phyloP scores from a whole-genome alignment of 768 basidiomycete species.

The Trametes maxima region DNA sequence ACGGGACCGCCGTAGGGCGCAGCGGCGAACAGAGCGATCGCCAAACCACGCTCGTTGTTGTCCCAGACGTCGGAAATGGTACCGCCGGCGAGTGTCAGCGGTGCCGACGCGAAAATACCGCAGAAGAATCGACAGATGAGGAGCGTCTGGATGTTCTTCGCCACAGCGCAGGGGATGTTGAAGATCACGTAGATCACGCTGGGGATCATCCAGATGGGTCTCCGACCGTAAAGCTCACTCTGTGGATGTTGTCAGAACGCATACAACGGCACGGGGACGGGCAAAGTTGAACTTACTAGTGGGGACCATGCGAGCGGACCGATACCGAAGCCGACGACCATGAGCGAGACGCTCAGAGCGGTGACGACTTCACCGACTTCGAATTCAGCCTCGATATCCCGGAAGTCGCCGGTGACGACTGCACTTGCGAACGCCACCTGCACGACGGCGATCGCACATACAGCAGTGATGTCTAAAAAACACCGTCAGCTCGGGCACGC shows the following conservation, averaged over 20 bases:
- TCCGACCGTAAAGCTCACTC: slow-evolving; percentile 45
- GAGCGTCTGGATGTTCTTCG: slow-evolving; percentile 43
- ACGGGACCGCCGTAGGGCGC: slow-evolving; percentile 48
- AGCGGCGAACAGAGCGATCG: slow-evolving; percentile 44
- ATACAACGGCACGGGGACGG: slow-evolving; percentile 27
- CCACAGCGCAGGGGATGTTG: slow-evolving; percentile 45
- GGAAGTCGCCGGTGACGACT: slow-evolving; percentile 42
- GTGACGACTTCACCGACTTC: slow-evolving; percentile 36
- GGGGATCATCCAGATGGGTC: slow-evolving; percentile 41
- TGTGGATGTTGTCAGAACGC: slow-evolving; percentile 29
- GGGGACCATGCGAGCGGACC: slow-evolving; percentile 36
- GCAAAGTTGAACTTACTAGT: slow-evolving; percentile 21
- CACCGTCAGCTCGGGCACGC: background rate
- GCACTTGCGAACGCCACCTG: slow-evolving; percentile 41
- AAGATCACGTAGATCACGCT: slow-evolving; percentile 44
- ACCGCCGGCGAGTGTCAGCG: slow-evolving; percentile 40
- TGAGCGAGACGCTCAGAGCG: slow-evolving; percentile 39
- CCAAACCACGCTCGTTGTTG: slow-evolving; percentile 41
- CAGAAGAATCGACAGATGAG: slow-evolving; percentile 45
- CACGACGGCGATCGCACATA: slow-evolving; percentile 37
- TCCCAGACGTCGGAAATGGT: slow-evolving; percentile 41
- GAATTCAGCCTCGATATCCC: slow-evolving; percentile 36
- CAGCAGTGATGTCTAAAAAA: slow-evolving; percentile 32
- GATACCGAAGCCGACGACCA: slow-evolving; percentile 41
- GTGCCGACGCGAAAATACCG: slow-evolving; percentile 42